Evolutionary conservation across 1,284 basidiomycete genomes (phyloP).

Genomic region (Cryptococcus deneoformans): DNA sequence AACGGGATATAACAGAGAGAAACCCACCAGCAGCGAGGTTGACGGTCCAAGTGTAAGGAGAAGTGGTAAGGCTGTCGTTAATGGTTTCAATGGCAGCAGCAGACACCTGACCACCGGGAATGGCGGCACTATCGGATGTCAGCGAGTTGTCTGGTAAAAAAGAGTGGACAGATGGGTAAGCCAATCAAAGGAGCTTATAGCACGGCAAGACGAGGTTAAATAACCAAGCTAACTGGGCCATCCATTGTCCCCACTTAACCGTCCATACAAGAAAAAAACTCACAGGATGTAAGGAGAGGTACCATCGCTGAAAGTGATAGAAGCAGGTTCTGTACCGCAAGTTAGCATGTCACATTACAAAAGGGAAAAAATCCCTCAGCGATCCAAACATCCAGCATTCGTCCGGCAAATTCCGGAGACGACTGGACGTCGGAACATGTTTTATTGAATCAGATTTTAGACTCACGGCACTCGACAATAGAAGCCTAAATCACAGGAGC

Average conservation of each 20-base stretch:
- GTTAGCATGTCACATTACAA: background rate
- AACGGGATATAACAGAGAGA: background rate
- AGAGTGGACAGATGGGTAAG: background rate
- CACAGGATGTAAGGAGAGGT: slow-evolving; percentile 42
- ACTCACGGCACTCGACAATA: slow-evolving; percentile 43
- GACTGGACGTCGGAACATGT: background rate
- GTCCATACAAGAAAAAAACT: slow-evolving; percentile 16
- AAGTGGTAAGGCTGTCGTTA: slow-evolving; percentile 14
- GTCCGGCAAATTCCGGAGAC: background rate
- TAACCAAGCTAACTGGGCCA: background rate
- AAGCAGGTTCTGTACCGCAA: slow-evolving; percentile 30
- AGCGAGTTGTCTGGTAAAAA: slow-evolving; percentile 1
- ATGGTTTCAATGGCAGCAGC: slow-evolving; percentile 33
- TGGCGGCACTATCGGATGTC: slow-evolving; percentile 28
- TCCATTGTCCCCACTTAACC: background rate
- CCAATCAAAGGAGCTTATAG: background rate
- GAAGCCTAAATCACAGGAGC: slow-evolving; percentile 20
- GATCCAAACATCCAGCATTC: too few species aligned
- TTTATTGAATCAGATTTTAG: background rate
- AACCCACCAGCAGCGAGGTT: slow-evolving; percentile 33
- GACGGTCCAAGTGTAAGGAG: slow-evolving; percentile 38
- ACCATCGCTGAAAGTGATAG: slow-evolving; percentile 33
- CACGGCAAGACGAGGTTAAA: background rate
- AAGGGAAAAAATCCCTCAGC: too few species aligned
- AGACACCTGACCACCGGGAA: slow-evolving; percentile 36